Percentiles rank a stretch among this genome's conserved stretches.
Evolutionary conservation across 306 rosid species (phyloP).

Genomic region (barrel medic (Medicago truncatula)): MtrunA17r5.0-ANR NC_053047.1:2090001-2090500

Average conservation of each 20-base stretch:
- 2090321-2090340: constrained; percentile 44
- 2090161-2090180: too few relatives aligned
- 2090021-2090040: constrained; percentile 49
- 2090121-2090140: constrained; percentile 1
- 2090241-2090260: constrained; percentile 54
- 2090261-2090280: constrained; percentile 66
- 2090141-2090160: too few relatives aligned
- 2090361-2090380: constrained; percentile 49
- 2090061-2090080: constrained; percentile 63
- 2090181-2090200: constrained; percentile 56
- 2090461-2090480: constrained; percentile 73
- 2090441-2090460: constrained; percentile 69
- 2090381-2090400: neutral
- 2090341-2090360: constrained; percentile 46
- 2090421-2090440: constrained; percentile 37
- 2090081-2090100: constrained; percentile 48
- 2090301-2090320: constrained; percentile 37
- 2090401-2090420: constrained; percentile 17
- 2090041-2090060: constrained; percentile 54
- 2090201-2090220: constrained; percentile 54
- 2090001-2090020: constrained; percentile 27
- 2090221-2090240: constrained; percentile 27
- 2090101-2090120: constrained; percentile 62
- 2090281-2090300: constrained; percentile 63
- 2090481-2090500: constrained; percentile 32